These are phyloP conservation scores for Anisodus tanguticus DNA, from an alignment of 257 asterid genomes.

Conservation along the genomic window DNA sequence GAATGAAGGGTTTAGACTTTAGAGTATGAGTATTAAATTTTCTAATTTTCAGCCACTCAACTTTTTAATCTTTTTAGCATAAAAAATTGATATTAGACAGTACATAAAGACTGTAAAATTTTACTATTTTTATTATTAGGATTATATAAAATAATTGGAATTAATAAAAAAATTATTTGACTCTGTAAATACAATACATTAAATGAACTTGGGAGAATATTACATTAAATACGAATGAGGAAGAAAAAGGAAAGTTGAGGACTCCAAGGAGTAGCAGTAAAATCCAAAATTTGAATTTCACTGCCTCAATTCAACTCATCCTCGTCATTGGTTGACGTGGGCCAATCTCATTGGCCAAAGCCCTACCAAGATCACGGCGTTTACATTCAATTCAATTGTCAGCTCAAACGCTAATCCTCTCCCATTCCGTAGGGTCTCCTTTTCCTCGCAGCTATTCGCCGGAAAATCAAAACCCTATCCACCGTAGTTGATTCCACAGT, in stretches of 20 bases:
- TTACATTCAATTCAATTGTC: not conserved
- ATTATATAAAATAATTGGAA: too few species aligned
- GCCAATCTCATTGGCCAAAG: not conserved
- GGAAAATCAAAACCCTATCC: not conserved
- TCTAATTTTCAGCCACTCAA: not conserved
- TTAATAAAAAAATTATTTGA: too few species aligned
- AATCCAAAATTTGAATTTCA: not conserved
- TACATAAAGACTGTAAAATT: not conserved
- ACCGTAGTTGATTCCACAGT: not conserved
- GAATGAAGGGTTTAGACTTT: not conserved
- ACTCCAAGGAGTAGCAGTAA: not conserved
- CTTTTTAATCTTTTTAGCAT: not conserved
- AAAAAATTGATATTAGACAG: not conserved
- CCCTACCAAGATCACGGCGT: not conserved
- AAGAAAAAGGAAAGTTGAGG: not conserved
- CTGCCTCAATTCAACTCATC: not conserved
- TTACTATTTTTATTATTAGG: not conserved
- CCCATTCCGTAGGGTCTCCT: constrained; percentile 29
- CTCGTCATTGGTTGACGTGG: constrained; percentile 20
- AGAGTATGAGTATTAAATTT: not conserved
- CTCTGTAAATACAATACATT: too few species aligned
- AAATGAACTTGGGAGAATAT: not conserved
- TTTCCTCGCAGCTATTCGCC: constrained; percentile 26
- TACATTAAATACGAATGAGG: not conserved
- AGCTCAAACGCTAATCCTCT: not conserved